Conservation (phyloP, 1,139 yeast genomes). For the Meyerozyma carpophila region DNA sequence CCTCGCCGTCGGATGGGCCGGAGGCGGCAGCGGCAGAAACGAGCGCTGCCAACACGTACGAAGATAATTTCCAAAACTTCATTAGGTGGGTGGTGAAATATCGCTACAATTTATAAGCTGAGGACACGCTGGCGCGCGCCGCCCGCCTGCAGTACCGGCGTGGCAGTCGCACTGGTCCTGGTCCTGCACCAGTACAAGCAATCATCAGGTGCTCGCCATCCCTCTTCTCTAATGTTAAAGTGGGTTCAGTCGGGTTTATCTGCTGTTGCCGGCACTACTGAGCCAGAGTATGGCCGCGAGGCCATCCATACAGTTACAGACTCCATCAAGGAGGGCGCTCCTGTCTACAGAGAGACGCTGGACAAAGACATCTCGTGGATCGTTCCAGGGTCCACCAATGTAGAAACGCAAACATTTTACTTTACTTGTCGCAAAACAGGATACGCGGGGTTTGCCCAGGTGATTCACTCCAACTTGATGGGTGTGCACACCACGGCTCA, state of each 20-base stretch:
- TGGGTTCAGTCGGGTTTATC: slow-evolving; percentile 88
- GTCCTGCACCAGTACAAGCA: neutral
- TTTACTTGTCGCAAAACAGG: slow-evolving; percentile 62
- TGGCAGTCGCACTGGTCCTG: neutral
- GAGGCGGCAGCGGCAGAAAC: slow-evolving; percentile 36
- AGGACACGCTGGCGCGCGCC: slow-evolving; percentile 1
- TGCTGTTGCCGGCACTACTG: slow-evolving; percentile 94
- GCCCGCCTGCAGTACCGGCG: neutral
- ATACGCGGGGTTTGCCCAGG: slow-evolving; percentile 82
- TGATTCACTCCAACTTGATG: slow-evolving; percentile 87
- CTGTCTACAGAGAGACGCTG: slow-evolving; percentile 45
- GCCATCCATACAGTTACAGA: slow-evolving; percentile 83
- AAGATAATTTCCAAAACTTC: slow-evolving; percentile 40
- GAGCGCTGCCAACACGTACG: slow-evolving; percentile 33
- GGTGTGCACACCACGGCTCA: slow-evolving; percentile 92
- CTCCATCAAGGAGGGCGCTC: slow-evolving; percentile 48
- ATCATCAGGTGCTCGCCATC: neutral
- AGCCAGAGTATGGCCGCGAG: slow-evolving; percentile 91
- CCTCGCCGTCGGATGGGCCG: slow-evolving; percentile 50
- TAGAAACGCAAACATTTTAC: slow-evolving; percentile 92
- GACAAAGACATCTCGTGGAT: slow-evolving; percentile 69
- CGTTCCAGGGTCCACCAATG: slow-evolving; percentile 76
- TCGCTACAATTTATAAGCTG: neutral
- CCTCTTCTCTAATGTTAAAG: slow-evolving; percentile 49
- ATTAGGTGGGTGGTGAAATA: slow-evolving; percentile 13